Evolutionary conservation across 805 yeast species (phyloP).

Genomic region (Starmerella sp.): DNA sequence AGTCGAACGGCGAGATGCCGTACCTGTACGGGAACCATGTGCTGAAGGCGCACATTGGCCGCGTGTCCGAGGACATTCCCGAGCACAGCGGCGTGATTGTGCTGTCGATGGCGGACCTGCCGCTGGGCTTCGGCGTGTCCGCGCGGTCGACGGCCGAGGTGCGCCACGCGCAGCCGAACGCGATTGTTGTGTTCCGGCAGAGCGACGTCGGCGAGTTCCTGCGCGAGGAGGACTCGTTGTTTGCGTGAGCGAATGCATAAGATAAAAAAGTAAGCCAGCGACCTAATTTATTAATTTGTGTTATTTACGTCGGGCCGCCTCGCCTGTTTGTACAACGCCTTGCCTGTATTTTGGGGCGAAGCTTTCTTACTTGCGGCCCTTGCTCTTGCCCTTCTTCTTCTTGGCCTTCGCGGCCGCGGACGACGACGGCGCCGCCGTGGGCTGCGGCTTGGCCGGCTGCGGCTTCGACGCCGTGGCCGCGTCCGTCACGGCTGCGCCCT

Average conservation of each 20-base stretch:
- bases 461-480: neutral
- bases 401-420: slow-evolving; percentile 17
- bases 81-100: slow-evolving; percentile 95
- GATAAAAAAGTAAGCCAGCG: neutral
- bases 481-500: slow-evolving; percentile 26
- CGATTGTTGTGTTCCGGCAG: slow-evolving; percentile 90
- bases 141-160: slow-evolving; percentile 86
- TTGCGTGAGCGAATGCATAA: slow-evolving; percentile 40
- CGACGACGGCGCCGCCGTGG: neutral
- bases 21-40: slow-evolving; percentile 93
- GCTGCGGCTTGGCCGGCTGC: slow-evolving; percentile 1
- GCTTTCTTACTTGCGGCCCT: slow-evolving; percentile 15
- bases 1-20: slow-evolving; percentile 97
- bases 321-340: no score
- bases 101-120: slow-evolving; percentile 81
- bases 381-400: slow-evolving; percentile 30
- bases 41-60: slow-evolving; percentile 90
- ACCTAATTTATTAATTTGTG: slow-evolving; percentile 1
- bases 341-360: no score
- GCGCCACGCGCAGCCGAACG: slow-evolving; percentile 81
- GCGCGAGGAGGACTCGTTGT: slow-evolving; percentile 94
- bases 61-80: slow-evolving; percentile 94
- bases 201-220: slow-evolving; percentile 95
- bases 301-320: neutral
- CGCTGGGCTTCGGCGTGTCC: slow-evolving; percentile 90